These are phyloP conservation scores for Meripilus lineatus DNA, from an alignment of 1,284 basidiomycete species.

Conservation along the genomic window DNA sequence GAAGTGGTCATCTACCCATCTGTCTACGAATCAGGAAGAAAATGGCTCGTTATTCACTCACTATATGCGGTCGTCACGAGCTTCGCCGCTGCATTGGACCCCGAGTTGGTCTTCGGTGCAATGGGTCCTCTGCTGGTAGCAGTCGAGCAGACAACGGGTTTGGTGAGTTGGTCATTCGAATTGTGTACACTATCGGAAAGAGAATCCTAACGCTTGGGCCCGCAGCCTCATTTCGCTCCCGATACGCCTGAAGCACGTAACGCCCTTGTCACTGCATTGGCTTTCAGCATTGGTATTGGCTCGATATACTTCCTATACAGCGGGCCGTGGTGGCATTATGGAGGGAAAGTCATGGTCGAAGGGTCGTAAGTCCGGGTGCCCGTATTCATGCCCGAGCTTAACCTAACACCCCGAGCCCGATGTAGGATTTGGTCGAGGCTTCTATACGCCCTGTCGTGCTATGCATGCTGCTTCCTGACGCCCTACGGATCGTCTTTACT, in stretches of 20 bases:
- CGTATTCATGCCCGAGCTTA: background rate
- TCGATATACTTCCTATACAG: background rate
- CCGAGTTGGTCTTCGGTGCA: background rate
- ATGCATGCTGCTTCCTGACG: background rate
- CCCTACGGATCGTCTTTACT: conserved; percentile 1
- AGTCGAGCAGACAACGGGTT: conserved; percentile 1
- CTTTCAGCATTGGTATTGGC: conserved; percentile 1
- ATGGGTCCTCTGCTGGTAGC: background rate
- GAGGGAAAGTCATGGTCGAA: conserved; percentile 1
- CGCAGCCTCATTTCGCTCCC: background rate
- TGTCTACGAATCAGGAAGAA: background rate
- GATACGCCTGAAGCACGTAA: background rate
- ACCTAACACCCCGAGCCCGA: background rate
- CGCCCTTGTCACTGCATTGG: background rate
- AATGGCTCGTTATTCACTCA: background rate
- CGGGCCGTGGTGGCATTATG: background rate
- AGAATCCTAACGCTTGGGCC: background rate
- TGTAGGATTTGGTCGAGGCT: background rate
- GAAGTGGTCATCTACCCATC: background rate
- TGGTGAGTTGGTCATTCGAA: no score
- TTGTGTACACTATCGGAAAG: no score
- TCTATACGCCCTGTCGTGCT: background rate
- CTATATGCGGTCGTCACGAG: background rate
- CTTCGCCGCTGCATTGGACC: background rate
- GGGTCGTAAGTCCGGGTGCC: conserved; percentile 1